Evolutionary conservation across 2,329 filamentous ascomycete genomes (phyloP), one percentile per base, ranked within the genome.

Genomic region (Didymosphaeria variabile): DNA sequence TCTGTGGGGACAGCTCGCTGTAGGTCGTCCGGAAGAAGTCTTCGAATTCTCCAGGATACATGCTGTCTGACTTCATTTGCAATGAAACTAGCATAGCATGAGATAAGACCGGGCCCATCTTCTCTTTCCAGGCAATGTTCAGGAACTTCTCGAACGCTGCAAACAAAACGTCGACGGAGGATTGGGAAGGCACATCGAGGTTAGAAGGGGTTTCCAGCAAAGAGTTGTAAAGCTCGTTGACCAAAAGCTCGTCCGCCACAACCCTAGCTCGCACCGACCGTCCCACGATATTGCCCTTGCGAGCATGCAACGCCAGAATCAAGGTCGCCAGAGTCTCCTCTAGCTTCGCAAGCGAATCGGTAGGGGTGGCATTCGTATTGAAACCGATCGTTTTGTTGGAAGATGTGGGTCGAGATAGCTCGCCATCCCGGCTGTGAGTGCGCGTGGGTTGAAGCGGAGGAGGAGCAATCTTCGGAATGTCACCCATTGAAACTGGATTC

Each of bases 91-190:
- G 83, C 5, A 88, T 86, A 50, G 90, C 84, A 55, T 87, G 84
- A 1, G 91, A 88, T 76, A 98, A 88, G 58, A 98, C 87, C 3
- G 92, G 88, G 0, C 94, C 94, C 84, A 97, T 93, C 69, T 92
- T 90, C 66, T 94, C 91, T 61, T 87, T 89, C 94, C 94, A 98
- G 13, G 92, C 93, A 64, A 93, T 90, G 60, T 88, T 89, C 62
- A 97, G 82, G 69, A 97, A 98, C 63, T 96, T 97, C 76, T 97
- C 94, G 75, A 97, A 98, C 0, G 94, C 91, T 29, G 91, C 91
- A 73, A 97, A 97, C 5, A 98, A 85, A 21, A 94, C 89, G 72
- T 97, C 93, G 9, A 94, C 88, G 3, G 89, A 86, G 9, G 92
- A 85, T 61, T 97, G 93, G 0, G 88, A 86, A 1, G 91, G 88